Evolutionary conservation across 1,284 basidiomycete genomes (phyloP), one percentile per base, ranked within the genome.

Genomic region (Austroboletus olivaceoglutinosus): DNA sequence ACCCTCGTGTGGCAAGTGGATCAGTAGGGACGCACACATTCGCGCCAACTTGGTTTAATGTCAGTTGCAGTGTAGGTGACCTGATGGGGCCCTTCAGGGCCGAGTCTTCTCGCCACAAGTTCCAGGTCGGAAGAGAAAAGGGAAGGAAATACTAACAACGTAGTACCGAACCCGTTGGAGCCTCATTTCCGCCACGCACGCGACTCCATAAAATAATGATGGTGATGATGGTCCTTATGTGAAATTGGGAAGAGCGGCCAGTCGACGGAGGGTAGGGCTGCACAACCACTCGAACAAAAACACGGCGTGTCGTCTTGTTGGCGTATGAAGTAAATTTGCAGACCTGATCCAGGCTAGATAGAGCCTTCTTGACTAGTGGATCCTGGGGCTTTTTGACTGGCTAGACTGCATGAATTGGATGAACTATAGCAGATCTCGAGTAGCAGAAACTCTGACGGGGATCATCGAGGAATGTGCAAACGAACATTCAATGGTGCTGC

Each of bases 291-390:
- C 33, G 33, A 38, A 40, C 41, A 27, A 27, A 9, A 25, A 38
- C 43, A 29, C 46, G 22, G 45, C 45, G 38, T 46, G 59, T 43
- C 29, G 29, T 36, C 41, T 31, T 47, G 39, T 42, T 40, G 33
- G 29, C 34, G 29, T 29, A 61, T 53, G 49, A 43, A 47, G 62
- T 59, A 50, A 60, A 54, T 56, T 41, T 5, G 38, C 37, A 42
- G 34, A 45, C 31, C 23, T 15, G 41, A 50, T 45, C 34, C 22
- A 27, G 4, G 42, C 34, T 36, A 44, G 19, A n/a, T 30, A 34
- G 18, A 40, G 27, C 23, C 21, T 27, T 34, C 41, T 13, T 30
- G 13, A 30, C 29, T 13, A 30, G 29, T 30, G 40, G 55, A 43
- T 40, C 45, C 36, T 43, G 19, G 29, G 25, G 39, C 37, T 22